Evolutionary conservation across 176 grass and related monocot species (phyloP).

Genomic region (Aegilops umbellulata): DNA sequence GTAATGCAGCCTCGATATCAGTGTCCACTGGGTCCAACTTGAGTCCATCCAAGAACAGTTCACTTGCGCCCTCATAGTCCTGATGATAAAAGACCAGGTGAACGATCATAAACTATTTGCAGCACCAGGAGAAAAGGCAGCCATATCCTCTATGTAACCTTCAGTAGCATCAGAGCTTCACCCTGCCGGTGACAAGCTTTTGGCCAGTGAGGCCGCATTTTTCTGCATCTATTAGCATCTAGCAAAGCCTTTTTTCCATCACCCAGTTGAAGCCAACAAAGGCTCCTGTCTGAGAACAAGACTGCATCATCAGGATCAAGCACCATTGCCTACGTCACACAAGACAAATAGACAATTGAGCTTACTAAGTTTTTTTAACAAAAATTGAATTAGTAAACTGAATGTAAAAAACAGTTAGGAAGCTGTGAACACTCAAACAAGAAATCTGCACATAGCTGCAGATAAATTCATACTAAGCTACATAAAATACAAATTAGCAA

Average conservation of each 20-base stretch:
- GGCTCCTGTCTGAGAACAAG: background rate
- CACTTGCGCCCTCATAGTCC: background rate
- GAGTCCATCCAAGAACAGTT: background rate
- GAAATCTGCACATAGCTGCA: background rate
- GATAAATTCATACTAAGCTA: background rate
- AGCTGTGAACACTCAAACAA: background rate
- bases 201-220: background rate
- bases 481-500: background rate
- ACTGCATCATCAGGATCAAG: background rate
- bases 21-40: background rate
- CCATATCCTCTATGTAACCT: background rate
- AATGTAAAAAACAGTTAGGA: background rate
- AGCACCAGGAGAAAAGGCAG: background rate
- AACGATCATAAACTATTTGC: background rate
- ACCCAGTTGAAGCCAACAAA: background rate
- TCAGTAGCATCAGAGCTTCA: background rate
- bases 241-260: background rate
- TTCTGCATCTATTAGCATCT: background rate
- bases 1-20: background rate
- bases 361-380: background rate
- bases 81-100: background rate
- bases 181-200: background rate
- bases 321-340: background rate
- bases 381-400: background rate
- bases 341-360: background rate